Percentiles rank a stretch among this genome's conserved stretches.
Conservation (phyloP, 805 yeast species). For the Tetrapisispora nanseiensis region DNA sequence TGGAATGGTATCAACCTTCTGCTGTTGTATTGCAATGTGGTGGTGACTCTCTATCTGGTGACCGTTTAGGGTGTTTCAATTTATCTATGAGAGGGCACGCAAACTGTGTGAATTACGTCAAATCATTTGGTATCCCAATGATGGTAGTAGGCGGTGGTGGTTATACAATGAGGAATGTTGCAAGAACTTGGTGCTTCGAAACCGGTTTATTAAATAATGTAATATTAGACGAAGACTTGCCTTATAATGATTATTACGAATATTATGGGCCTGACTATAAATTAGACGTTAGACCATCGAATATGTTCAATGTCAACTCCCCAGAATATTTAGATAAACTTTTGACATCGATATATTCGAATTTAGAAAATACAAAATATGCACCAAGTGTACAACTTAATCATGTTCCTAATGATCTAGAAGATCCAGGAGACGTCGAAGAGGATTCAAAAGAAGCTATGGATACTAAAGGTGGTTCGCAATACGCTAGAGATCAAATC, state of each 20-base stretch:
- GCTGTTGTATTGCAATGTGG: conserved; percentile 96
- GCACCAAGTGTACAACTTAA: conserved; percentile 97
- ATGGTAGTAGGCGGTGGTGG: conserved; percentile 97
- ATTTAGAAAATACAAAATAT: conserved; percentile 80
- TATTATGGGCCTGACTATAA: conserved; percentile 96
- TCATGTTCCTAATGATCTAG: conserved; percentile 80
- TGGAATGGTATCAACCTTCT: conserved; percentile 85
- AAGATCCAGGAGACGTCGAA: conserved; percentile 75
- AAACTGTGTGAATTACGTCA: conserved; percentile 83
- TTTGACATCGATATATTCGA: conserved; percentile 61
- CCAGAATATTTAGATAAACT: conserved; percentile 86
- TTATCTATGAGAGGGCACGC: conserved; percentile 89
- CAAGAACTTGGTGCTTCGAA: conserved; percentile 92
- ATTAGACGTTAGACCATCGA: conserved; percentile 87
- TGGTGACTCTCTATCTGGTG: conserved; percentile 91
- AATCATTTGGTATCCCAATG: conserved; percentile 83
- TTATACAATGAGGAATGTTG: conserved; percentile 90
- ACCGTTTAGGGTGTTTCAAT: conserved; percentile 88
- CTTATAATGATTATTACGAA: conserved; percentile 93
- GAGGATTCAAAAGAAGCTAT: conserved; percentile 72
- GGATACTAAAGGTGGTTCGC: conserved; percentile 88
- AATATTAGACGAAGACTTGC: conserved; percentile 57
- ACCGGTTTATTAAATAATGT: conserved; percentile 70
- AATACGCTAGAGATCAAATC: conserved; percentile 66
- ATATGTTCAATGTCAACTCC: conserved; percentile 92